A percentile compares a stretch with the other conserved stretches of the same genome.
phyloP scores from a whole-genome alignment of 768 basidiomycete species.

The Naematelia encephala region DNA sequence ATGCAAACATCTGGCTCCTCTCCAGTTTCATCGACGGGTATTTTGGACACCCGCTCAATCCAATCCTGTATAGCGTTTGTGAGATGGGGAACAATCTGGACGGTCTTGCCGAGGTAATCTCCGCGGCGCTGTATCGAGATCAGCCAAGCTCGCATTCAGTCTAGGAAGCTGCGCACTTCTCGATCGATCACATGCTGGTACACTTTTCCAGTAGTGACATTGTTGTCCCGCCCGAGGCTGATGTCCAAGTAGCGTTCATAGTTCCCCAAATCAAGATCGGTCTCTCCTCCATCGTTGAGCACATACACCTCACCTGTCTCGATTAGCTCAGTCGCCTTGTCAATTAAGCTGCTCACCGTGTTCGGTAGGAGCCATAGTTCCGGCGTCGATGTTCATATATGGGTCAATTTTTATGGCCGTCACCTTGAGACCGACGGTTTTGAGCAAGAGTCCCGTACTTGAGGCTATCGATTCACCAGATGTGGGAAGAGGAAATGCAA shows the following conservation, averaged over 20 bases:
- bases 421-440: constrained; percentile 91
- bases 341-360: constrained; percentile 66
- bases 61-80: constrained; percentile 98
- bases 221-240: constrained; percentile 89
- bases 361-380: constrained; percentile 97
- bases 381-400: constrained; percentile 99
- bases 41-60: constrained; percentile 90
- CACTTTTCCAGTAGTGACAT: constrained; percentile 98
- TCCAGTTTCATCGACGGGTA: constrained; percentile 90
- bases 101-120: constrained; percentile 90
- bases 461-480: constrained; percentile 62
- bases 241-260: constrained; percentile 97
- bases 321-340: constrained; percentile 10
- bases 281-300: constrained; percentile 96
- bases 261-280: constrained; percentile 95
- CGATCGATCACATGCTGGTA: constrained; percentile 95
- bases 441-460: constrained; percentile 89
- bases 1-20: constrained; percentile 95
- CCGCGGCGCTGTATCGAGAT: constrained; percentile 54
- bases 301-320: constrained; percentile 88
- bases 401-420: constrained; percentile 99
- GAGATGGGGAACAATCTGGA: constrained; percentile 94
- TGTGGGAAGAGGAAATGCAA: constrained; percentile 2
- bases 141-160: constrained; percentile 5
- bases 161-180: constrained; percentile 62